Conservation (phyloP, 129 eudicot species). For the Oenanthe sinensis region DNA sequence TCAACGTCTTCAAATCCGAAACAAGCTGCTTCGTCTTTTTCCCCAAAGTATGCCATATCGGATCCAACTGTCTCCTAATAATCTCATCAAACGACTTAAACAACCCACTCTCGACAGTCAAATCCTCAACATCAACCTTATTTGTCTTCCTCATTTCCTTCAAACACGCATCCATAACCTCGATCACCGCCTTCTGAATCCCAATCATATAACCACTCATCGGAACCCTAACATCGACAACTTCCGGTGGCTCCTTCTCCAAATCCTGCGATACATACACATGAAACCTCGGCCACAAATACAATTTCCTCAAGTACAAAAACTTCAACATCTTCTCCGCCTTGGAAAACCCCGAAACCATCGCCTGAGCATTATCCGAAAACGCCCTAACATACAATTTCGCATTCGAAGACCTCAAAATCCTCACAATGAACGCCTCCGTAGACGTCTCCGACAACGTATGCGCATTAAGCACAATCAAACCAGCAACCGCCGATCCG, state of each 20-base stretch:
- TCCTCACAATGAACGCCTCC: conserved; percentile 76
- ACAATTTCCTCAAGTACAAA: conserved; percentile 54
- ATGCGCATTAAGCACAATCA: conserved; percentile 62
- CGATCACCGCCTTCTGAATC: conserved; percentile 92
- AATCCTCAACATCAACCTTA: conserved; percentile 94
- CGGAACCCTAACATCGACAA: conserved; percentile 85
- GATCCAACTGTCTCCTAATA: conserved; percentile 82
- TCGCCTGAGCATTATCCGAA: conserved; percentile 64
- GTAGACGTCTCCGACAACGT: conserved; percentile 67
- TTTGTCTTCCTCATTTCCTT: conserved; percentile 98
- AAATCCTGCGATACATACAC: conserved; percentile 83
- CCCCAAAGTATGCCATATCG: conserved; percentile 94
- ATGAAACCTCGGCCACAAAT: conserved; percentile 97
- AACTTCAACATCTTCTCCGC: conserved; percentile 73
- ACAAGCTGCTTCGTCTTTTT: conserved; percentile 96
- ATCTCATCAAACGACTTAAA: conserved; percentile 98
- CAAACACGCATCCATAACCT: conserved; percentile 95
- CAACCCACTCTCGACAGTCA: conserved; percentile 90
- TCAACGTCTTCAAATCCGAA: conserved; percentile 80
- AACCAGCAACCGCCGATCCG: conserved; percentile 41
- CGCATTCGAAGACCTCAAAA: conserved; percentile 40
- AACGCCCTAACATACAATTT: conserved; percentile 58
- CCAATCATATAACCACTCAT: conserved; percentile 69
- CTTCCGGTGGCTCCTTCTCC: conserved; percentile 90
- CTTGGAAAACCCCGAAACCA: conserved; percentile 87